Conservation (phyloP, 768 basidiomycete genomes). For the Cantharellus anzutake region DNA sequence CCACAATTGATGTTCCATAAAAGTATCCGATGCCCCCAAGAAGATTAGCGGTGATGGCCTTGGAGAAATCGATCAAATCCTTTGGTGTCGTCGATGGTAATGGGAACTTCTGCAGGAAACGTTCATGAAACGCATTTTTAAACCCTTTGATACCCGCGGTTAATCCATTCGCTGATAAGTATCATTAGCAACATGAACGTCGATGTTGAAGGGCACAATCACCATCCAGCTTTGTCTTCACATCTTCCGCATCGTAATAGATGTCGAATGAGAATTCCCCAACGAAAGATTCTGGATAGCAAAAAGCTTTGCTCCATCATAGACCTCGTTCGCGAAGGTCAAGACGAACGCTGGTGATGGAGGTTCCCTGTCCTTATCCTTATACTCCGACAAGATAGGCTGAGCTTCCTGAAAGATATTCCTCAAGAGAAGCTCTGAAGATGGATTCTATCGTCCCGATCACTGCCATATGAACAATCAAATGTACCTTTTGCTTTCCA, state of each 20-base stretch:
- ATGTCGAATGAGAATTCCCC: conserved; percentile 82
- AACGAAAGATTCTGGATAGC: conserved; percentile 77
- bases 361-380: conserved; percentile 16
- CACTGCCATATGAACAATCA: background rate
- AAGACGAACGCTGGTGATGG: conserved; percentile 75
- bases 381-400: conserved; percentile 31
- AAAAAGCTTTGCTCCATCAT: conserved; percentile 57
- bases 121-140: conserved; percentile 35
- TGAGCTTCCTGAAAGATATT: conserved; percentile 39
- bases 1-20: conserved; percentile 75
- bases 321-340: conserved; percentile 54
- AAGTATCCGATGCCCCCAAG: conserved; percentile 92
- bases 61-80: conserved; percentile 53
- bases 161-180: conserved; percentile 34
- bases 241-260: conserved; percentile 62
- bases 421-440: conserved; percentile 41
- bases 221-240: conserved; percentile 47
- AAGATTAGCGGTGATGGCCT: conserved; percentile 77
- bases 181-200: background rate
- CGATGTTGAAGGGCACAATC: conserved; percentile 10
- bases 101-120: conserved; percentile 56
- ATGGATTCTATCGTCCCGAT: background rate
- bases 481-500: conserved; percentile 68
- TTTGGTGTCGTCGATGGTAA: conserved; percentile 33
- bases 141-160: conserved; percentile 54